Evolutionary conservation across 345 rosid species (phyloP).

Genomic region (Syzygium grande): DNA sequence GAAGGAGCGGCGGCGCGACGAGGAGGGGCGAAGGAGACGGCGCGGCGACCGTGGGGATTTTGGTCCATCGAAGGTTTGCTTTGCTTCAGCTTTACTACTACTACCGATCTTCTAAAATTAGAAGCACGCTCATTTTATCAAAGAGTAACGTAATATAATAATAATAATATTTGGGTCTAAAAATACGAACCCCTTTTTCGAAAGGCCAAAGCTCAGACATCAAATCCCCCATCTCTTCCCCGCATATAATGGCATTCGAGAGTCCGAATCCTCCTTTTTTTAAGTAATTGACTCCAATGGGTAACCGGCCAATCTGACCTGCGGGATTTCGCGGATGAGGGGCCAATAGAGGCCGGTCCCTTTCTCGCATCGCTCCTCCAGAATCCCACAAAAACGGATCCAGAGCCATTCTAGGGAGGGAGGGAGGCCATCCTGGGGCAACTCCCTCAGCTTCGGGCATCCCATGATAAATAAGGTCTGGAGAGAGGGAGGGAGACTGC

Average conservation of each 20-base stretch:
- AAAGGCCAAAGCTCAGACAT: too few species aligned
- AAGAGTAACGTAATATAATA: too few species aligned
- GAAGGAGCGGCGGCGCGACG: too few species aligned
- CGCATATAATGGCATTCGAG: neutral
- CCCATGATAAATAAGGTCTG: rapidly evolving
- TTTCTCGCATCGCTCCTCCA: neutral
- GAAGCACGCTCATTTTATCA: too few species aligned
- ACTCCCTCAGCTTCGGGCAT: neutral
- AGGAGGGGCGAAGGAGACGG: too few species aligned
- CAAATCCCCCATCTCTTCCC: too few species aligned
- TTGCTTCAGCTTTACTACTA: too few species aligned
- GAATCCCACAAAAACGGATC: rapidly evolving
- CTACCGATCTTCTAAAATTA: too few species aligned
- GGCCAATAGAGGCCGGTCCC: rapidly evolving
- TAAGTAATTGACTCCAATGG: rapidly evolving
- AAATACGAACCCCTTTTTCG: too few species aligned
- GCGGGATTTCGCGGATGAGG: neutral
- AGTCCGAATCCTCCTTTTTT: neutral
- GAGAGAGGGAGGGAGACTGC: neutral
- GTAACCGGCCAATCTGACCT: rapidly evolving
- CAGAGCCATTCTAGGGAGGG: rapidly evolving
- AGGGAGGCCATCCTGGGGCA: neutral
- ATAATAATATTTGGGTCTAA: too few species aligned
- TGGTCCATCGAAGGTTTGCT: too few species aligned
- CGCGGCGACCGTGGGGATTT: too few species aligned